Percentiles rank a stretch among this genome's conserved stretches.
Evolutionary conservation across 73 alveolate species (phyloP).

Genomic region (Tetrahymena thermophila): DNA sequence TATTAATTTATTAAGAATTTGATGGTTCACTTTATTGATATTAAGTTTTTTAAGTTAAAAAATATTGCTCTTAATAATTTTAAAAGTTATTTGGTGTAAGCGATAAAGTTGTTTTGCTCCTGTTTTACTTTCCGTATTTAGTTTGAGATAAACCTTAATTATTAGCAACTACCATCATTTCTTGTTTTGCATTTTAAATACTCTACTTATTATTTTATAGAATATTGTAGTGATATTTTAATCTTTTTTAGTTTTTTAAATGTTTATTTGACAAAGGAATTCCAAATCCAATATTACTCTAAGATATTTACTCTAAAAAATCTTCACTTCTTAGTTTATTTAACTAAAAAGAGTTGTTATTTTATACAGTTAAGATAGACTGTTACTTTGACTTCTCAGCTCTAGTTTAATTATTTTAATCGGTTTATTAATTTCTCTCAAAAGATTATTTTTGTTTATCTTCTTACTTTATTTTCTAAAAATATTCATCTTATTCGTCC

Average conservation of each 20-base stretch:
- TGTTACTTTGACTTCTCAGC: too few species aligned
- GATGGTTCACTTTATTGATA: too few species aligned
- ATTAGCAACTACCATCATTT: background rate
- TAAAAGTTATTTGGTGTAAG: background rate
- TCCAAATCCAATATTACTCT: background rate
- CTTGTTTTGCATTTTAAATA: background rate
- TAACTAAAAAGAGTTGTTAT: background rate
- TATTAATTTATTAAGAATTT: too few species aligned
- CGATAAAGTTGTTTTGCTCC: background rate
- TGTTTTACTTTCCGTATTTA: background rate
- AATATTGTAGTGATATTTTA: background rate
- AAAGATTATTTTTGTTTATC: too few species aligned
- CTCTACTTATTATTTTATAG: background rate
- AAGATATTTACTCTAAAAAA: background rate
- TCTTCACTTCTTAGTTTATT: background rate
- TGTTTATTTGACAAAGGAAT: background rate
- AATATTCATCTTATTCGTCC: background rate
- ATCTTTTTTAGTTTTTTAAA: too few species aligned
- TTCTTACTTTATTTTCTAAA: background rate
- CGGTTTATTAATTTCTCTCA: background rate
- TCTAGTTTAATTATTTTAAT: too few species aligned
- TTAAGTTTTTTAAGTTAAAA: background rate
- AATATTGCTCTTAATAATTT: background rate
- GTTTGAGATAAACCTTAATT: background rate
- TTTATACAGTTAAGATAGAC: background rate